A percentile compares a stretch with the other conserved stretches of the same genome.
Conservation (phyloP, 306 rosid genomes). For the Quercus engelmannii region DNA sequence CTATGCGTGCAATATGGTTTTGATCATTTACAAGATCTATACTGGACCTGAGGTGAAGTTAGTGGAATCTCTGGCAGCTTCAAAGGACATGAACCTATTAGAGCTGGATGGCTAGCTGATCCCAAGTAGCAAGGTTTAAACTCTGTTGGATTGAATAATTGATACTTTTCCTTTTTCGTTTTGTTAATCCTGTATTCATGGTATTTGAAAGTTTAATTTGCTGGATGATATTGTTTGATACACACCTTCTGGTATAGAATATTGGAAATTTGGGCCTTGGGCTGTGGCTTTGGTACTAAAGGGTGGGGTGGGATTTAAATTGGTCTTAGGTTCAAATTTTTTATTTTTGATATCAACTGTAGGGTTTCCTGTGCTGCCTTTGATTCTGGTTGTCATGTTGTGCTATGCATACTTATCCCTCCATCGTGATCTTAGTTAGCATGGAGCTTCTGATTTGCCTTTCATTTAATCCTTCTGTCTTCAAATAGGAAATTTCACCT, state of each 20-base stretch:
- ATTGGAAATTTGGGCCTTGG: neutral
- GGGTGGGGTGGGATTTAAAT: neutral
- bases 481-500: neutral
- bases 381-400: neutral
- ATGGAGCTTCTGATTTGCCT: neutral
- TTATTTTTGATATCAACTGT: too few relatives aligned
- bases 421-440: neutral
- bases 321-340: neutral
- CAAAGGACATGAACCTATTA: neutral
- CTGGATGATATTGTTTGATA: neutral
- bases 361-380: neutral
- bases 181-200: neutral
- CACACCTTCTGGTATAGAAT: neutral
- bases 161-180: neutral
- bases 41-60: neutral
- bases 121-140: neutral
- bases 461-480: constrained; percentile 4
- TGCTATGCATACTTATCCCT: neutral
- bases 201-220: neutral
- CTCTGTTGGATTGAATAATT: neutral
- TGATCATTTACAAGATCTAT: neutral
- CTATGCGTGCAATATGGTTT: neutral
- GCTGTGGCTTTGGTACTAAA: neutral
- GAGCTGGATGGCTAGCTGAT: neutral
- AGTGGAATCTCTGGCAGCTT: too few relatives aligned